phyloP scores from a whole-genome alignment of 768 basidiomycete genomes.

The Auriscalpium vulgare region DNA sequence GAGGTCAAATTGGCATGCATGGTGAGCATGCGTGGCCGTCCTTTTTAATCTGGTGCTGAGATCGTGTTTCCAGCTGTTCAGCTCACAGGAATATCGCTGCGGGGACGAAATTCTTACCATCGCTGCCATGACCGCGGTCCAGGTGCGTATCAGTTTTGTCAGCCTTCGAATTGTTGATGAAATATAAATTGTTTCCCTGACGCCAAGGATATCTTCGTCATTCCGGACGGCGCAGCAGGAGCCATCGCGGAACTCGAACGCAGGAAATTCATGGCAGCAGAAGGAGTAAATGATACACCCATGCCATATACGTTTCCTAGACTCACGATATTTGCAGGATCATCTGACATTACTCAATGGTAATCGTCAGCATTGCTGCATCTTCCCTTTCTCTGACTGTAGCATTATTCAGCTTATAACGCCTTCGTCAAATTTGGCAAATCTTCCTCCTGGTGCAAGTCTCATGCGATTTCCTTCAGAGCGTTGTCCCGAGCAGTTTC shows the following conservation, averaged over 20 bases:
- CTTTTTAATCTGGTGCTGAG: not conserved
- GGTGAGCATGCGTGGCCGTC: constrained; percentile 37
- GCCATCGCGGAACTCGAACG: constrained; percentile 88
- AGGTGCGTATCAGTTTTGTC: constrained; percentile 36
- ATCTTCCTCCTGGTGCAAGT: constrained; percentile 89
- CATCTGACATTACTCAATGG: constrained; percentile 93
- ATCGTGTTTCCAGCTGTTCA: constrained; percentile 55
- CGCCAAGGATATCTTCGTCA: constrained; percentile 81
- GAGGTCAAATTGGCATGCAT: constrained; percentile 93
- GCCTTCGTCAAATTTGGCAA: constrained; percentile 79
- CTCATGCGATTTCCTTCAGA: constrained; percentile 87
- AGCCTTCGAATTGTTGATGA: not conserved
- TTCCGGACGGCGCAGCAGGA: constrained; percentile 77
- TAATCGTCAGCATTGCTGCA: constrained; percentile 20
- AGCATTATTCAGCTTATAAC: constrained; percentile 64
- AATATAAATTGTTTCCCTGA: not conserved
- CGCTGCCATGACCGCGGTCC: constrained; percentile 90
- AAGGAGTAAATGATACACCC: constrained; percentile 60
- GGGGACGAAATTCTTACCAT: constrained; percentile 96
- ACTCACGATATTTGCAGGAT: constrained; percentile 45
- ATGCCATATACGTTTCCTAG: not conserved
- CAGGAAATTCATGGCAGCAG: constrained; percentile 95
- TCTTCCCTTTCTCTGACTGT: not conserved
- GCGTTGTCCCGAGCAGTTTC: constrained; percentile 91
- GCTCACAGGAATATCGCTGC: constrained; percentile 77